Evolutionary conservation across 305 asterid species (phyloP), one percentile per base, ranked within the genome.

Genomic region (Plantago coronopus): DNA sequence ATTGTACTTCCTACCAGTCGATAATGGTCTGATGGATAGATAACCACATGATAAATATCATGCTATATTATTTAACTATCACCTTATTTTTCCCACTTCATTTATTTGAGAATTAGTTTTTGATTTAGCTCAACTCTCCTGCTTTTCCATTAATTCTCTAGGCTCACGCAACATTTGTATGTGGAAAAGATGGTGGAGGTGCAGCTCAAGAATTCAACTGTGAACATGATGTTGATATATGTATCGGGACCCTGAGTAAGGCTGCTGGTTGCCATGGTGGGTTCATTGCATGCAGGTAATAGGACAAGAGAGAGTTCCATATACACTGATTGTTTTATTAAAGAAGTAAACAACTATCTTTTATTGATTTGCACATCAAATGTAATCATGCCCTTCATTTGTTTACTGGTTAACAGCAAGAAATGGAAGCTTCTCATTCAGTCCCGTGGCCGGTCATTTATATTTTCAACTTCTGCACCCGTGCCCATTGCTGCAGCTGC

Each of bases 261-360:
- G 96, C 99, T 59, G 95, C 91, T n/a, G 99, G 99, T 71, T 93
- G 99, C 81, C 94, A 85, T 51, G 97, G 99, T 54, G 99, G 99
- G 71, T 93, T 87, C 79, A 82, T 93, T 60, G 94, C 97, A 58
- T 83, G 97, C 95, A 89, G 96, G 99, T 89, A 75, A 53, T 51
- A 11, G 43, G 23, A 22, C 54, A 8, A 7, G 15, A 37, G n/a
- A 17, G 50, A 29, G 37, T 29, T 29, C 37, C 5, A 29, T 29
- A 29, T 29, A 29, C 37, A 1, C 37, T 29, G 37, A 29, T 29
- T 57, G 45, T 49, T 61, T 55, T 7, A 34, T 31, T 22, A 18
- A 21, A 50, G 20, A 48, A 29, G n/a, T 34, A 16, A 54, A 42
- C 42, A 34, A 14, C 58, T 48, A 17, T 34, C 42, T 54, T 62